phyloP scores from a whole-genome alignment of 352 stramenopile genomes.

The Phytophthora pistaciae region DNA sequence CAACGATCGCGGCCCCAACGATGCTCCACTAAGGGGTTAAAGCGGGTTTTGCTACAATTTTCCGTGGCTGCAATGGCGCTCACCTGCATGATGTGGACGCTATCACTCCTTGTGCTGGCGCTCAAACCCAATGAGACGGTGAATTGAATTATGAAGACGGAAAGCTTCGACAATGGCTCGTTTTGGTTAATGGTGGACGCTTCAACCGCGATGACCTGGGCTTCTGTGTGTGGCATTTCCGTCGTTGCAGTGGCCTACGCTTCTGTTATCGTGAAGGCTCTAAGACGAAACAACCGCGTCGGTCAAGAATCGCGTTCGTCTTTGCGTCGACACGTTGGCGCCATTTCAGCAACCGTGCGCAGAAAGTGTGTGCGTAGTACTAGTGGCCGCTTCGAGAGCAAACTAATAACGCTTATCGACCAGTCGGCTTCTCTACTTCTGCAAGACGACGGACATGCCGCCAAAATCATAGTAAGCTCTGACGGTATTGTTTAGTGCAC shows the following conservation, averaged over 20 bases:
- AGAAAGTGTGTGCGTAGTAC: not conserved
- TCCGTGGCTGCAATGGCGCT: conserved; percentile 10
- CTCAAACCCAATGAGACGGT: conserved; percentile 26
- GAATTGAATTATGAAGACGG: conserved; percentile 11
- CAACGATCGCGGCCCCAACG: not conserved
- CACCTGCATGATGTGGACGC: conserved; percentile 21
- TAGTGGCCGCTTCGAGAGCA: not conserved
- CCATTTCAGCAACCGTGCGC: not conserved
- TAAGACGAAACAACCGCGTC: conserved; percentile 2
- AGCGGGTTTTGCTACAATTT: not conserved
- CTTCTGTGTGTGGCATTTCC: conserved; percentile 7
- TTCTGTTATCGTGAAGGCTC: conserved; percentile 7
- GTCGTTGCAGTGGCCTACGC: conserved; percentile 14
- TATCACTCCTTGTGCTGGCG: conserved; percentile 30
- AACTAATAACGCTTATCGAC: not conserved
- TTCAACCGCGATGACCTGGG: conserved; percentile 1
- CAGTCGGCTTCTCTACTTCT: not conserved
- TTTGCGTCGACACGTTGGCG: conserved; percentile 2
- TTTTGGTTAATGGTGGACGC: conserved; percentile 3
- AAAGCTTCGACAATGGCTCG: conserved; percentile 1
- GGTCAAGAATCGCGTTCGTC: not conserved
- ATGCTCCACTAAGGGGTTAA: not conserved
- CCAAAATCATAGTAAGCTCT: conserved; percentile 7
- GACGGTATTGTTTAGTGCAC: not conserved
- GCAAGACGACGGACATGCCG: conserved; percentile 1